Evolutionary conservation across 1,139 yeast species (phyloP).

Genomic region (Blastobotrys petasosporus): DNA sequence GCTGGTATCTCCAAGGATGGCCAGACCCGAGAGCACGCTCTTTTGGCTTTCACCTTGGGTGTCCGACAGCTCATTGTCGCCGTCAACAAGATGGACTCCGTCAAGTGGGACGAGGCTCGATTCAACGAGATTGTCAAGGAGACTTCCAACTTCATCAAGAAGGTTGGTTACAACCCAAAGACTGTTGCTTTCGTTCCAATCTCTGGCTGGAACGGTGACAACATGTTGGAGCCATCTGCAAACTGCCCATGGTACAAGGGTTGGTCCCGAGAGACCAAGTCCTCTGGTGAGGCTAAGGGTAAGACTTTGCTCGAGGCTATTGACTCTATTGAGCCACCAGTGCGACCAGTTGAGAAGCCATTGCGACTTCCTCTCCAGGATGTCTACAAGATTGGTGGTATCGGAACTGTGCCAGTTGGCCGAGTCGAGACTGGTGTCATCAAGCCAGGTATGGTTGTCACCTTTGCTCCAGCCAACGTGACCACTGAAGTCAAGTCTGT

Average conservation of each 20-base stretch:
- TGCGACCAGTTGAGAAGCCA: constrained; percentile 85
- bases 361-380: constrained; percentile 88
- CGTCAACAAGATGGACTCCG: constrained; percentile 92
- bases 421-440: constrained; percentile 90
- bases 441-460: constrained; percentile 88
- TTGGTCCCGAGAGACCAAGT: constrained; percentile 81
- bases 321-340: constrained; percentile 79
- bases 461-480: constrained; percentile 89
- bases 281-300: constrained; percentile 69
- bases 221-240: constrained; percentile 78
- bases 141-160: constrained; percentile 82
- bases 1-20: constrained; percentile 94
- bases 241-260: constrained; percentile 94
- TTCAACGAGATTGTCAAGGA: constrained; percentile 79
- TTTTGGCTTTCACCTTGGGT: constrained; percentile 86
- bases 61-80: constrained; percentile 85
- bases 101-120: constrained; percentile 77
- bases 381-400: constrained; percentile 92
- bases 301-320: constrained; percentile 85
- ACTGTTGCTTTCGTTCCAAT: constrained; percentile 87
- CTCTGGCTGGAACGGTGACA: constrained; percentile 94
- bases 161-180: constrained; percentile 92
- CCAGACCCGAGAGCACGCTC: constrained; percentile 92
- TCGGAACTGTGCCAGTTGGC: constrained; percentile 92
- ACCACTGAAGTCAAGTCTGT: constrained; percentile 92